These are phyloP conservation scores for Didymella exigua DNA, from an alignment of 2,329 filamentous ascomycete species.

Conservation along the genomic window DNA sequence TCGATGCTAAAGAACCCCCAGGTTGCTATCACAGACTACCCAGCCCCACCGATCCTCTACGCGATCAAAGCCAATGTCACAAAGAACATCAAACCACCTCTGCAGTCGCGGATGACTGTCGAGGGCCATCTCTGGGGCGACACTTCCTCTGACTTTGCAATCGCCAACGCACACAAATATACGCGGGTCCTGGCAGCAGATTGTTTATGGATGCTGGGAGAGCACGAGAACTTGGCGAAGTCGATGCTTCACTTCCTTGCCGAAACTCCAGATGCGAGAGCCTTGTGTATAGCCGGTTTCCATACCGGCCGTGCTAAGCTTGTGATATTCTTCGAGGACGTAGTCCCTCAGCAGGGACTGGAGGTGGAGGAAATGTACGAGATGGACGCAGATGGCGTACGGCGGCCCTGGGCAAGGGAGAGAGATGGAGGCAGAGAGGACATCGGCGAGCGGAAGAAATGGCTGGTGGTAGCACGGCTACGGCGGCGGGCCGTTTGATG, in stretches of 20 bases:
- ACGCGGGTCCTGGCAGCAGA: slow-evolving; percentile 72
- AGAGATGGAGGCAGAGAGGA: slow-evolving; percentile 67
- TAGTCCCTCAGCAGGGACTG: slow-evolving; percentile 56
- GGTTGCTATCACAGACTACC: slow-evolving; percentile 71
- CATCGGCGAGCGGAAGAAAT: slow-evolving; percentile 67
- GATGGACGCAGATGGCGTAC: slow-evolving; percentile 67
- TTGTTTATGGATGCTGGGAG: slow-evolving; percentile 76
- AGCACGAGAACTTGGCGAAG: slow-evolving; percentile 69
- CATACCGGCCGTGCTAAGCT: slow-evolving; percentile 72
- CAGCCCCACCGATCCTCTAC: slow-evolving; percentile 63
- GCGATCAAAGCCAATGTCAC: slow-evolving; percentile 65
- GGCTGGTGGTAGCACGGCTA: slow-evolving; percentile 65
- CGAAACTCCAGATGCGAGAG: slow-evolving; percentile 53
- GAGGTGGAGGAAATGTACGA: slow-evolving; percentile 71
- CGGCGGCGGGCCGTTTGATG: slow-evolving; percentile 20
- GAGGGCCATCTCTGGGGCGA: slow-evolving; percentile 71
- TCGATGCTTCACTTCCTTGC: slow-evolving; percentile 69
- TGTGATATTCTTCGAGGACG: slow-evolving; percentile 67
- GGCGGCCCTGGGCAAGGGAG: slow-evolving; percentile 63
- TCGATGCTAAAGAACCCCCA: slow-evolving; percentile 25
- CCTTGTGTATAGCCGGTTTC: slow-evolving; percentile 72
- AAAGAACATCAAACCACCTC: slow-evolving; percentile 54
- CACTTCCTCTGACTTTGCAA: slow-evolving; percentile 51
- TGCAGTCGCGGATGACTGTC: slow-evolving; percentile 52
- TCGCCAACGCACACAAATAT: slow-evolving; percentile 52